Conservation (phyloP, 306 rosid genomes). For the Leucaena leucocephala region DNA sequence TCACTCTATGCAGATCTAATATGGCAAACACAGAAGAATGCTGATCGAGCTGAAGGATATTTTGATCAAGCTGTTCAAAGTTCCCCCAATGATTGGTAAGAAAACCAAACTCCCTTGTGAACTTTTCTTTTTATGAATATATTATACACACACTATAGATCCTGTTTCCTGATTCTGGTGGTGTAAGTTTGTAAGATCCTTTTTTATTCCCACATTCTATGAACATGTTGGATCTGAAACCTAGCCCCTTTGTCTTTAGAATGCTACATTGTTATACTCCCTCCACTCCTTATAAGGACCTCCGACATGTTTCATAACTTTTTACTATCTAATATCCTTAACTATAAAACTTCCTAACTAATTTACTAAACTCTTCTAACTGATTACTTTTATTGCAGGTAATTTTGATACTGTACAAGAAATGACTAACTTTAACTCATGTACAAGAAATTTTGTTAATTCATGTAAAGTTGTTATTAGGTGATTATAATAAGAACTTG, state of each 20-base stretch:
- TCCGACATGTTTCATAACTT: no score
- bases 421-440: no score
- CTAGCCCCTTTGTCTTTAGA: neutral
- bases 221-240: neutral
- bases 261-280: neutral
- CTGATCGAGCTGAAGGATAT: slow-evolving; percentile 68
- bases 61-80: slow-evolving; percentile 74
- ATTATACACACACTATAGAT: neutral
- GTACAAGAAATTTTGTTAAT: no score
- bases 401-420: no score
- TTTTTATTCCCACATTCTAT: neutral
- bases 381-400: no score
- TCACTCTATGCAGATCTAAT: slow-evolving; percentile 74
- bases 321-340: no score
- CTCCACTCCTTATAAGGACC: no score
- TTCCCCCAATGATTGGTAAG: slow-evolving; percentile 81
- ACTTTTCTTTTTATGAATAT: neutral
- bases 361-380: no score
- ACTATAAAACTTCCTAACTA: no score
- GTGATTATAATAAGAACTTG: no score
- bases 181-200: neutral
- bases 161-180: neutral
- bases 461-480: no score
- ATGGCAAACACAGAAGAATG: slow-evolving; percentile 70
- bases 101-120: neutral